phyloP scores from a whole-genome alignment of 2,329 filamentous ascomycete genomes.

The Fusarium globosum region DNA sequence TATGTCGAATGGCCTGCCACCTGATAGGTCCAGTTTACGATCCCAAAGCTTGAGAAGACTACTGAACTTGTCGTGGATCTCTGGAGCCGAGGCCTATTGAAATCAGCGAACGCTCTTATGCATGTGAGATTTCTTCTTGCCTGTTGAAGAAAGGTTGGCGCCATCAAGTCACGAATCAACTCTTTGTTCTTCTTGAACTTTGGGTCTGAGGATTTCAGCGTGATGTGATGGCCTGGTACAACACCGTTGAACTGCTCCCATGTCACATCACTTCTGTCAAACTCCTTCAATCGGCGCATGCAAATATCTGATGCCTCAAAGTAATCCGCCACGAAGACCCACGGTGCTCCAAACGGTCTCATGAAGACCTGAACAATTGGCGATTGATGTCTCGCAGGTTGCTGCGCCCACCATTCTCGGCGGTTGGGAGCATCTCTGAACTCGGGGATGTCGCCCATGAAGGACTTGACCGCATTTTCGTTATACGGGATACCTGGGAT shows the following conservation, averaged over 20 bases:
- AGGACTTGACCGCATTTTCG: conserved; percentile 15
- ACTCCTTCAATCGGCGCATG: conserved; percentile 31
- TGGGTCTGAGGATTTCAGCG: conserved; percentile 7
- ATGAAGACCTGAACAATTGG: conserved; percentile 29
- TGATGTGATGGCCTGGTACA: conserved; percentile 13
- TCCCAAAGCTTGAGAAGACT: conserved; percentile 49
- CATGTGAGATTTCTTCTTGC: neutral
- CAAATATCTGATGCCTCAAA: conserved; percentile 31
- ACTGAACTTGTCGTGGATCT: conserved; percentile 46
- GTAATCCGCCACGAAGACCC: conserved; percentile 31
- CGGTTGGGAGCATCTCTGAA: conserved; percentile 11
- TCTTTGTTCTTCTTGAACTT: conserved; percentile 39
- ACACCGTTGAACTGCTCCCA: conserved; percentile 1
- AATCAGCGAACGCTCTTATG: neutral
- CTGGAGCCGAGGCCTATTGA: conserved; percentile 45
- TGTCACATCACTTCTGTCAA: conserved; percentile 15
- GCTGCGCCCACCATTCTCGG: conserved; percentile 19
- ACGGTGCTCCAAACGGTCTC: conserved; percentile 18
- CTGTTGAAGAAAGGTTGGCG: conserved; percentile 23
- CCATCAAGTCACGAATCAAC: conserved; percentile 35
- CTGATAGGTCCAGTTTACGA: conserved; percentile 41
- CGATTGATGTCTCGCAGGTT: conserved; percentile 22
- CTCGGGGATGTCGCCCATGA: conserved; percentile 28
- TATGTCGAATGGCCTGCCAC: conserved; percentile 47
- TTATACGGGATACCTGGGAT: conserved; percentile 32